A percentile compares a stretch with the other conserved stretches of the same genome.
Conservation (phyloP, 2,329 filamentous ascomycete genomes). For the Trichoderma afroharzianum region DNA sequence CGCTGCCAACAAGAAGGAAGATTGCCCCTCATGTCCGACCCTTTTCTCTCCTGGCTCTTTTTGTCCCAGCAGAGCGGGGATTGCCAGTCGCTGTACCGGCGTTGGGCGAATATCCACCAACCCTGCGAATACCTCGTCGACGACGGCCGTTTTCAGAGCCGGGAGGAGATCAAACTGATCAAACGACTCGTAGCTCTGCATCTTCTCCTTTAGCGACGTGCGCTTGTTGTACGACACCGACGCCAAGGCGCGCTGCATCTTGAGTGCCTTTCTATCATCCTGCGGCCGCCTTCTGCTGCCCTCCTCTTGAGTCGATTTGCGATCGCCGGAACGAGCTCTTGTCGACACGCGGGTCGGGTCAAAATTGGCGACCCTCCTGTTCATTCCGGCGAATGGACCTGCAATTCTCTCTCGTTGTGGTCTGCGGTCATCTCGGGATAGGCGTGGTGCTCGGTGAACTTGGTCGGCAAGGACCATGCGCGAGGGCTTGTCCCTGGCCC, state of each 20-base stretch:
- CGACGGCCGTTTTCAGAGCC: conserved; percentile 65
- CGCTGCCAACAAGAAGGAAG: conserved; percentile 75
- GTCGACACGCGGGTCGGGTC: conserved; percentile 25
- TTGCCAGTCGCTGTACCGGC: conserved; percentile 83
- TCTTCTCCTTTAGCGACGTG: conserved; percentile 49
- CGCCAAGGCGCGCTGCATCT: conserved; percentile 83
- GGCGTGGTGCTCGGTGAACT: conserved; percentile 40
- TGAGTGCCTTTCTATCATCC: conserved; percentile 68
- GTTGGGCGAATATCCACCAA: conserved; percentile 77
- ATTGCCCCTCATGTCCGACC: conserved; percentile 38
- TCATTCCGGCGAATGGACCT: conserved; percentile 56
- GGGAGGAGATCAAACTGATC: conserved; percentile 76
- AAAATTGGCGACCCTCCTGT: conserved; percentile 47
- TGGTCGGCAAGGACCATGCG: conserved; percentile 57
- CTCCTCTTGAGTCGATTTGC: conserved; percentile 29
- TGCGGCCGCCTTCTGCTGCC: conserved; percentile 35
- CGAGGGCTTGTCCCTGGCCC: conserved; percentile 41
- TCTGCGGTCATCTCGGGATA: conserved; percentile 33
- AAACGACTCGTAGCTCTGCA: conserved; percentile 71
- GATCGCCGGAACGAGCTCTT: conserved; percentile 22
- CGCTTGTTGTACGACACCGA: conserved; percentile 72
- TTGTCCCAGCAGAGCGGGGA: conserved; percentile 72
- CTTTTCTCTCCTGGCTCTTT: conserved; percentile 30
- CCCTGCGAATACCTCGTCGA: conserved; percentile 68
- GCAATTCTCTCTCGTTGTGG: conserved; percentile 38